Base-by-base conservation (phyloP, 805 yeast species). In the Saturnispora besseyi region DNA sequence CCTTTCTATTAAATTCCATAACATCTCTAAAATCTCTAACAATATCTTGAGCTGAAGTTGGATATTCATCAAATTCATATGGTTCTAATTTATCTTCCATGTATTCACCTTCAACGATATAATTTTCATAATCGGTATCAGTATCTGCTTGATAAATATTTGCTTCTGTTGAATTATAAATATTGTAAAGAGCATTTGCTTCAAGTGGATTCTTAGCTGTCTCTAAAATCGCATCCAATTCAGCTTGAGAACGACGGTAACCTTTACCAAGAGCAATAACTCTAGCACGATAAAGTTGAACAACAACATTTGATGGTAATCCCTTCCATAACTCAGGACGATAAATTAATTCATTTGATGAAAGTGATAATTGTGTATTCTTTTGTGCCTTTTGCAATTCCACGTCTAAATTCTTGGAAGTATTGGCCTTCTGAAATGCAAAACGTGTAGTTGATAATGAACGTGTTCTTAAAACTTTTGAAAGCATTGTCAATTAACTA, bases 1-100 rank as follows among this genome's bases (percentile, higher is more conserved):
- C 87, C 41, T 87, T 73, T 59, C 97, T 77, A 61, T 82, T 82
- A 59, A 82, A 80, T 55, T 84, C 79, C 57, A 95, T 81, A 57
- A 78, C 81, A 55, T 79, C 83, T 61, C 97, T 77, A 59, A 81
- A 86, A 55, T 79, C 83, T 50, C 79, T 78, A 32, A 83, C 76
- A 53, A 77, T 76, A 58, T 84, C 82, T 58, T 84, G 95, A 22
- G 93, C 95, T 12, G 70, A 69, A 4, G 82, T 72, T 26, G 88
- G 83, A 54, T 80, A 71, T 59, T 83, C 89, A 60, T 82, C 87
- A 58, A 70, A 79, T 58, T 74, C 73, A 57, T 74, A 78, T n/a
- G 73, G 69, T 50, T 64, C 67, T 13, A 53, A 48, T 9, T 49
- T 48, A 26, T 60, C 64, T 42, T 60, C 62, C 60, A 62, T 56